A percentile compares a stretch with the other conserved stretches of the same genome.
phyloP scores from a whole-genome alignment of 441 rosid species.

The Populus hybrid region DNA sequence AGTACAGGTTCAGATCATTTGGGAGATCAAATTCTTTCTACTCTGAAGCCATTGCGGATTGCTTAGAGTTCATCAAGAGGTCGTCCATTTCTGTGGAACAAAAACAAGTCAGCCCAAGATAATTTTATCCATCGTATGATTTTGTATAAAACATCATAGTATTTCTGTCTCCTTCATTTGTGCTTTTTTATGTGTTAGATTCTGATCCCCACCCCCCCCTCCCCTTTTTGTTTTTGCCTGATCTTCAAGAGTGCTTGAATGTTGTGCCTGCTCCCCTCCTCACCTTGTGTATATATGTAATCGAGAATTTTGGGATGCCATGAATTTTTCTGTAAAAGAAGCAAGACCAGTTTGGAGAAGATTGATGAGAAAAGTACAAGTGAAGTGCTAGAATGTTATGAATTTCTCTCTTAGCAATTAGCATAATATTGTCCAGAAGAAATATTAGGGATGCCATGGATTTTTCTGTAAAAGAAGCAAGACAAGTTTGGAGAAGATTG shows the following conservation, averaged over 20 bases:
- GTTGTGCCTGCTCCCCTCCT: not conserved
- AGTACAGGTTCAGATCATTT: conserved; percentile 28
- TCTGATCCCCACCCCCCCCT: not conserved
- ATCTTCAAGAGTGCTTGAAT: not conserved
- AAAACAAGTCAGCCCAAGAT: conserved; percentile 14
- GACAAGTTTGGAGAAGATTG: not conserved
- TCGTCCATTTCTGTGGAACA: conserved; percentile 46
- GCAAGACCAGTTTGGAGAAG: too few relatives aligned
- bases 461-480: not conserved
- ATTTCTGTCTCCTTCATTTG: not conserved
- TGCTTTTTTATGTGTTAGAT: not conserved
- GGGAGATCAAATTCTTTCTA: conserved; percentile 52
- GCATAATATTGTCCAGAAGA: too few relatives aligned
- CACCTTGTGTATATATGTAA: not conserved
- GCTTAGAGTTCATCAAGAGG: conserved; percentile 64
- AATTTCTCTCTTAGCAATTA: too few relatives aligned
- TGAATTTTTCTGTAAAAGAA: too few relatives aligned
- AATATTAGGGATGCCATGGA: too few relatives aligned
- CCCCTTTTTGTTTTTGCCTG: not conserved
- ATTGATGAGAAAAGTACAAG: too few relatives aligned
- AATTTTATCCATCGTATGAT: not conserved
- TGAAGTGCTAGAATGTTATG: too few relatives aligned
- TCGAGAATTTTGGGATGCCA: not conserved
- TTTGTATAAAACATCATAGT: not conserved
- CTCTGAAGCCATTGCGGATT: conserved; percentile 64